A percentile compares a stretch with the other conserved stretches of the same genome.
Evolutionary conservation across 1,284 basidiomycete species (phyloP).

Genomic region (Puccinia polysora): DNA sequence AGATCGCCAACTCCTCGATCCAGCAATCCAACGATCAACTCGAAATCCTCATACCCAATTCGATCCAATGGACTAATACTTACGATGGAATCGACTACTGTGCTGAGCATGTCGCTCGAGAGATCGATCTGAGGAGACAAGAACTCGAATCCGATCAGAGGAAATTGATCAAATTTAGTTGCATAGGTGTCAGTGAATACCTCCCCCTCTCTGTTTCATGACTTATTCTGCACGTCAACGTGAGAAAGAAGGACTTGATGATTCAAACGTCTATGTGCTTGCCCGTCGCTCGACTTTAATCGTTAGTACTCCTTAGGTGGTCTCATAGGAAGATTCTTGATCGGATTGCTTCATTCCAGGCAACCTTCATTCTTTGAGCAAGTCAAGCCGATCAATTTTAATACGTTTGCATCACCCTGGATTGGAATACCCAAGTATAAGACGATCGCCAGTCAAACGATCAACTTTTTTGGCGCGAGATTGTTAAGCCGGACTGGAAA

Average conservation of each 20-base stretch:
- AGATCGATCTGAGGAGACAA: slow-evolving; percentile 59
- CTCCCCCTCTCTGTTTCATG: not conserved
- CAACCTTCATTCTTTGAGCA: slow-evolving; percentile 62
- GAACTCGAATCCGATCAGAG: slow-evolving; percentile 58
- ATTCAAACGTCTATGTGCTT: not conserved
- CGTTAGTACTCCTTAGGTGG: slow-evolving; percentile 72
- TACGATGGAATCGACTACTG: slow-evolving; percentile 74
- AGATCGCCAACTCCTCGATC: slow-evolving; percentile 41
- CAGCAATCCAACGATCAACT: slow-evolving; percentile 51
- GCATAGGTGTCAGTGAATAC: slow-evolving; percentile 58
- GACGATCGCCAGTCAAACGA: slow-evolving; percentile 63
- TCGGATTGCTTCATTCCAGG: slow-evolving; percentile 67
- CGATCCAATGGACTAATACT: slow-evolving; percentile 62
- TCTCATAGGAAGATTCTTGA: slow-evolving; percentile 68
- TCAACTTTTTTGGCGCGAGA: slow-evolving; percentile 64
- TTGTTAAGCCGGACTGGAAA: slow-evolving; percentile 78
- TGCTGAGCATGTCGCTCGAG: slow-evolving; percentile 65
- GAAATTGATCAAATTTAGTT: slow-evolving; percentile 64
- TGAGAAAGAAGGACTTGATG: not conserved
- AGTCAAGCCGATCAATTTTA: slow-evolving; percentile 69
- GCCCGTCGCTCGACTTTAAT: not conserved
- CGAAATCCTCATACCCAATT: slow-evolving; percentile 59
- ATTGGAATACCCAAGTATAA: slow-evolving; percentile 59
- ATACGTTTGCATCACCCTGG: slow-evolving; percentile 76
- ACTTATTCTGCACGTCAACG: not conserved